Evolutionary conservation across 495 filamentous ascomycete species (phyloP), one percentile per base, ranked within the genome.

Genomic region (Elaphomyces granulatus): DNA sequence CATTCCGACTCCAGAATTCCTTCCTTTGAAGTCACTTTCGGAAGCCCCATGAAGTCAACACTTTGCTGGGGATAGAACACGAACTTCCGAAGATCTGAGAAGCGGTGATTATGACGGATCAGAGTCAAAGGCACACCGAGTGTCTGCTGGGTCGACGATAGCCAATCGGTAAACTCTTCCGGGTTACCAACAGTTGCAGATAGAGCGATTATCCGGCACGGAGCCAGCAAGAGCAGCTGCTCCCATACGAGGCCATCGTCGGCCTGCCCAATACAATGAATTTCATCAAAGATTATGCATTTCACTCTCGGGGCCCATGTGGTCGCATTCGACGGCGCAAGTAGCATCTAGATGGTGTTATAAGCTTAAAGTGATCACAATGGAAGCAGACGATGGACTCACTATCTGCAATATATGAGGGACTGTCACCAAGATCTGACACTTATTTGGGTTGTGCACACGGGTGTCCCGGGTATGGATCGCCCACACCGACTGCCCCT

Each of bases 221-320:
- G 78, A 0, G 81, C 67, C 19, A 83, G 59, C 0, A 87, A 67
- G 9, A 87, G 60, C 7, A 88, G 63, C 47, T 88, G 82, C 45
- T 88, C 82, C 82, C 81, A 88, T 1, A 88, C 65, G 8, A 85
- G 58, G 37, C 82, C 81, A 49, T 88, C 82, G 14, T 86, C 75
- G 2, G 76, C 70, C 53, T 85, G 76, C 0, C 81, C 80, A 40
- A 87, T 85, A 12, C 68, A 83, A 52, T 88, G 82, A n/a, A 87
- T 72, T 56, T 87, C 82, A 45, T 88, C 83, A 41, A 86, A 86
- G 26, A 87, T 87, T 48, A 87, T 85, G 10, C 78, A 64, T 40
- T 70, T 78, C 3, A 87, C 64, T 39, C 75, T 56, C 2, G 60
- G 58, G 2, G 81, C 68, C 77, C 80, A 87, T 3, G 74, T 61